A percentile compares a stretch with the other conserved stretches of the same genome.
Evolutionary conservation across 2,329 filamentous ascomycete genomes (phyloP).

Genomic region (Fusarium cyanostomum): DNA sequence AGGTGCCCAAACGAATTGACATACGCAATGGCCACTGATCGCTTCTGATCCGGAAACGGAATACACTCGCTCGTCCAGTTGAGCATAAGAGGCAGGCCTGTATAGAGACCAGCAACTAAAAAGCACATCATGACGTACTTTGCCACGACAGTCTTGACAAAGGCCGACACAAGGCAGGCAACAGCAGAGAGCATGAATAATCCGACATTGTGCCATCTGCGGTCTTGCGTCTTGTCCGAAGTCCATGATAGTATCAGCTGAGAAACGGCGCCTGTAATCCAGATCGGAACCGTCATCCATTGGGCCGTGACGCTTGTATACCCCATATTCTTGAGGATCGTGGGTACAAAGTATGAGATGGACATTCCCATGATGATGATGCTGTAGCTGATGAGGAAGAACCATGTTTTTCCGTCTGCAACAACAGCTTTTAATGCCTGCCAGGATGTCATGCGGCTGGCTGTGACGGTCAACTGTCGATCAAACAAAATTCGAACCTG

Average conservation of each 20-base stretch:
- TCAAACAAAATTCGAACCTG: slow-evolving; percentile 16
- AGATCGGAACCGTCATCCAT: slow-evolving; percentile 26
- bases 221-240: slow-evolving; percentile 8
- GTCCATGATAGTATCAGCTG: slow-evolving; percentile 14
- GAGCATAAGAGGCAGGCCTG: slow-evolving; percentile 13
- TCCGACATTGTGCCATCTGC: slow-evolving; percentile 6
- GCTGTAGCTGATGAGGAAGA: slow-evolving; percentile 61
- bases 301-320: slow-evolving; percentile 53
- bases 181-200: not conserved
- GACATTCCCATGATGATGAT: slow-evolving; percentile 56
- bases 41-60: slow-evolving; percentile 8
- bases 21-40: slow-evolving; percentile 4
- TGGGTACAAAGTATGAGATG: slow-evolving; percentile 64
- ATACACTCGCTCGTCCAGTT: slow-evolving; percentile 19
- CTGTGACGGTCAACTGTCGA: not conserved
- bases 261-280: not conserved
- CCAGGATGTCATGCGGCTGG: slow-evolving; percentile 2
- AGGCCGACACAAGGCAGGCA: slow-evolving; percentile 2
- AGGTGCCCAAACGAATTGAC: slow-evolving; percentile 19
- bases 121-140: slow-evolving; percentile 32
- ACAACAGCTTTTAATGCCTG: slow-evolving; percentile 21
- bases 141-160: not conserved
- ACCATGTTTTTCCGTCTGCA: slow-evolving; percentile 47
- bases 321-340: slow-evolving; percentile 58
- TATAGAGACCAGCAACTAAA: slow-evolving; percentile 6